These are phyloP conservation scores for Xenosphaeropsis pyriputrescens DNA, from an alignment of 2,329 filamentous ascomycete genomes.

Conservation along the genomic window DNA sequence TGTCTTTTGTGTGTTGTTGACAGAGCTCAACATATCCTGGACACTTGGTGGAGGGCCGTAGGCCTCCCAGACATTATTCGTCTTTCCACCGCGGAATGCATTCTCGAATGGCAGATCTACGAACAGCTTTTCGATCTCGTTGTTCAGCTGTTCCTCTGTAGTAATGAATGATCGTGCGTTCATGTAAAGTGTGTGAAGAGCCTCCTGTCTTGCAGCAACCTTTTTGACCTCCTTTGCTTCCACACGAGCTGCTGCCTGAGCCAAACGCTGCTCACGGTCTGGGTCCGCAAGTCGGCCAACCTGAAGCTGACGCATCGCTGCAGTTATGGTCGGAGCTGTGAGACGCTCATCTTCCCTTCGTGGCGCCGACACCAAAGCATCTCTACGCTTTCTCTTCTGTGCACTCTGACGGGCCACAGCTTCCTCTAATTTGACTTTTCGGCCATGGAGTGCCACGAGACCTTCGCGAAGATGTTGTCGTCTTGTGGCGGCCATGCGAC, in stretches of 20 bases:
- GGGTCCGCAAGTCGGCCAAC: slow-evolving; percentile 46
- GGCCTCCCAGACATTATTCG: slow-evolving; percentile 16
- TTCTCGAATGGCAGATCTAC: slow-evolving; percentile 25
- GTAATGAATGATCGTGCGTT: slow-evolving; percentile 80
- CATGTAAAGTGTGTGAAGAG: slow-evolving; percentile 79
- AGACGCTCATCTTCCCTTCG: slow-evolving; percentile 64
- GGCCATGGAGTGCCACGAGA: slow-evolving; percentile 51
- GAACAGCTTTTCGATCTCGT: slow-evolving; percentile 64
- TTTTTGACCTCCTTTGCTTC: slow-evolving; percentile 31
- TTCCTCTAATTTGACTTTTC: slow-evolving; percentile 35
- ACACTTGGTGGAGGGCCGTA: slow-evolving; percentile 25
- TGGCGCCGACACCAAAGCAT: slow-evolving; percentile 39
- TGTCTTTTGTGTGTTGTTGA: slow-evolving; percentile 16
- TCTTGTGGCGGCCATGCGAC: slow-evolving; percentile 55
- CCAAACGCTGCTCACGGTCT: slow-evolving; percentile 36
- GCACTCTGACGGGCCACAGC: slow-evolving; percentile 23
- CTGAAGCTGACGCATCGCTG: slow-evolving; percentile 29
- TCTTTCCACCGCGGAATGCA: neutral
- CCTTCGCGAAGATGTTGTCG: slow-evolving; percentile 60
- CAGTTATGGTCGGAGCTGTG: slow-evolving; percentile 52
- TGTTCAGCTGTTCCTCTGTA: slow-evolving; percentile 60
- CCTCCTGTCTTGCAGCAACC: slow-evolving; percentile 46
- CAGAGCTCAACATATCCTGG: slow-evolving; percentile 26
- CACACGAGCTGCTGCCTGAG: slow-evolving; percentile 26
- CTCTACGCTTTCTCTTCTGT: slow-evolving; percentile 30